These are phyloP conservation scores for Fusarium veterinarium DNA, from an alignment of 2,329 filamentous ascomycete species.

Conservation along the genomic window DNA sequence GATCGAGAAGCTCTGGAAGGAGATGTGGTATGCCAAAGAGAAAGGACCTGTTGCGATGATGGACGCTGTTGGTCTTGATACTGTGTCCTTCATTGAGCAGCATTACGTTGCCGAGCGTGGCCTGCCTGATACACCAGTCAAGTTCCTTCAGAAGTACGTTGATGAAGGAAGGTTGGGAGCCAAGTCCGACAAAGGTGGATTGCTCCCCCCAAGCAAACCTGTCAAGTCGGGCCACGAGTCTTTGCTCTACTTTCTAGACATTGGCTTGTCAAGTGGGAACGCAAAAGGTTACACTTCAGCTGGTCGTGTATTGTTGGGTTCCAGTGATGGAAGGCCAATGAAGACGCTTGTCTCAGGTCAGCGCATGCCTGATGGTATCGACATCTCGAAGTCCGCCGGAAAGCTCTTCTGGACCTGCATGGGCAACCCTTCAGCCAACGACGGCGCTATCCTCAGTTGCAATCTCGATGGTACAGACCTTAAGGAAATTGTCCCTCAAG, in stretches of 20 bases:
- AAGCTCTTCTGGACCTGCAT: conserved; percentile 2
- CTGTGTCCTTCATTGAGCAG: conserved; percentile 14
- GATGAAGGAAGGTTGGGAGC: conserved; percentile 1
- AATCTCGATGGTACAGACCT: background rate
- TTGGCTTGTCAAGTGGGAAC: rapidly evolving
- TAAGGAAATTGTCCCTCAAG: background rate
- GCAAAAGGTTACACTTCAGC: background rate
- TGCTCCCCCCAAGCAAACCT: background rate
- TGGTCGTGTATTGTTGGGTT: background rate
- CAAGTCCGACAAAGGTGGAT: conserved; percentile 3
- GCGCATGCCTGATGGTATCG: background rate
- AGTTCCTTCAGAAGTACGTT: conserved; percentile 12
- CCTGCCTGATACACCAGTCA: background rate
- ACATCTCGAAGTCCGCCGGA: background rate
- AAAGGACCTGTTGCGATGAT: conserved; percentile 8
- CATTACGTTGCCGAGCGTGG: conserved; percentile 10
- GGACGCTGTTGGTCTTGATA: conserved; percentile 13
- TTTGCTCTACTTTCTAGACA: background rate
- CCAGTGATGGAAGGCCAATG: rapidly evolving
- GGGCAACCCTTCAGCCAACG: background rate
- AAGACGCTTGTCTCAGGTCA: background rate
- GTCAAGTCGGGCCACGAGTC: rapidly evolving
- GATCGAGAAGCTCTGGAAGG: conserved; percentile 4
- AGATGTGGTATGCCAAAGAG: conserved; percentile 10
- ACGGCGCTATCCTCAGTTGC: background rate